These are phyloP conservation scores for Erodium texanum DNA, from an alignment of 441 rosid species.

Conservation along the genomic window DNA sequence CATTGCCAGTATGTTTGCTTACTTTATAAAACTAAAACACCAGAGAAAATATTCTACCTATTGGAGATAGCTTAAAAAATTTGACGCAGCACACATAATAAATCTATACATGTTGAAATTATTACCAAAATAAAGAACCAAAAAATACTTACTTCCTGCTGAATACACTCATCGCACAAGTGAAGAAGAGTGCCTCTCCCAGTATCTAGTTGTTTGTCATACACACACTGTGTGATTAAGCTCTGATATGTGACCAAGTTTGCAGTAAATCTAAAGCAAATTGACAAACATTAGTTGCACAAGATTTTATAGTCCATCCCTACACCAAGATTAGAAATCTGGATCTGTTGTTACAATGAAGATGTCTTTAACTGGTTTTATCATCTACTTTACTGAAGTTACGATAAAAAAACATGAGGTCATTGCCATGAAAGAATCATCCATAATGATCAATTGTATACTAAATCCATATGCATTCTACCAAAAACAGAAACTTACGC, in stretches of 20 bases:
- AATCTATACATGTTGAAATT: background rate
- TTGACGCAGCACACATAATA: background rate
- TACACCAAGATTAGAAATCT: conserved; percentile 5
- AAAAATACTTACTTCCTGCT: conserved; percentile 55
- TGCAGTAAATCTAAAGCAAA: conserved; percentile 55
- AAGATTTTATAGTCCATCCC: conserved; percentile 6
- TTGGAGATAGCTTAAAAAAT: no score
- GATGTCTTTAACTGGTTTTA: background rate
- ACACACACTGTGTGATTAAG: conserved; percentile 81
- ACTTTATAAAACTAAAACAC: no score
- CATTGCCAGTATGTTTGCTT: no score
- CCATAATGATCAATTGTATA: background rate
- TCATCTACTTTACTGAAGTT: background rate
- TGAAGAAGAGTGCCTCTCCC: conserved; percentile 94
- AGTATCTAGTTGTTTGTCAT: conserved; percentile 93
- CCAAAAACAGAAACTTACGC: conserved; percentile 52
- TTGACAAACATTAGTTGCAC: conserved; percentile 15
- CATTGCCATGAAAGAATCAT: background rate
- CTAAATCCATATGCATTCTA: conserved; percentile 5
- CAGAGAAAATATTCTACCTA: no score
- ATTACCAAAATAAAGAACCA: background rate
- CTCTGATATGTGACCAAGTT: conserved; percentile 81
- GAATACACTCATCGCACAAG: conserved; percentile 90
- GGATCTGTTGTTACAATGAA: background rate
- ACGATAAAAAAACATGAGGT: background rate